phyloP scores from a whole-genome alignment of 2,329 filamentous ascomycete species.

The Trichophyton verrucosum region DNA sequence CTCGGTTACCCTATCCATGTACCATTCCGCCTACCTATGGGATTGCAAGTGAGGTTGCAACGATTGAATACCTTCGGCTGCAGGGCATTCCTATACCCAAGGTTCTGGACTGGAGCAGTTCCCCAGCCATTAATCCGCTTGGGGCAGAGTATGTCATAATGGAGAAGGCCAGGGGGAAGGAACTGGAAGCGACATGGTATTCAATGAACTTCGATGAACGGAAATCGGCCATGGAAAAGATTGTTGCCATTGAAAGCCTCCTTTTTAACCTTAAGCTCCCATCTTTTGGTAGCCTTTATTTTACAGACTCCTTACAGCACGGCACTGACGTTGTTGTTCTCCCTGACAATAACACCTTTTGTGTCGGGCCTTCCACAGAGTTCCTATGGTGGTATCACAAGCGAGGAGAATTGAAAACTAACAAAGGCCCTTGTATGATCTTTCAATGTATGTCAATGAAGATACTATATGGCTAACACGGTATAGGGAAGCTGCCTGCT shows the following conservation, averaged over 20 bases:
- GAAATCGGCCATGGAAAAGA: constrained; percentile 13
- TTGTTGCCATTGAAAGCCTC: constrained; percentile 15
- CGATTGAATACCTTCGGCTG: constrained; percentile 20
- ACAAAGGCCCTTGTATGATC: constrained; percentile 15
- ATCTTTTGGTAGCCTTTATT: constrained; percentile 15
- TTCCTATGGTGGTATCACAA: constrained; percentile 14
- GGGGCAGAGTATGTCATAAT: constrained; percentile 23
- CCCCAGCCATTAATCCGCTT: constrained; percentile 14
- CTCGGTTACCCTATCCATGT: constrained; percentile 24
- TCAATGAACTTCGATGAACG: constrained; percentile 16
- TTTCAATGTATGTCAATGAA: neutral
- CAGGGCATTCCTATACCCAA: constrained; percentile 19
- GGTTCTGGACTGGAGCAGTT: constrained; percentile 16
- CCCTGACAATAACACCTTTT: constrained; percentile 6
- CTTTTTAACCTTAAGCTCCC: constrained; percentile 14
- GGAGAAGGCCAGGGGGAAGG: constrained; percentile 17
- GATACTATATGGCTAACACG: neutral
- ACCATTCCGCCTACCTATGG: constrained; percentile 17
- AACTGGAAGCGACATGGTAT: constrained; percentile 15
- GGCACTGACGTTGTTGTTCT: neutral
- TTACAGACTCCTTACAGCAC: constrained; percentile 4
- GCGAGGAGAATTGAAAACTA: constrained; percentile 7
- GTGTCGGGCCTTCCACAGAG: constrained; percentile 14
- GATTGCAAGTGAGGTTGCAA: constrained; percentile 26
- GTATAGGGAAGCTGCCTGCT: constrained; percentile 10